Base-by-base conservation (phyloP, 2,329 filamentous ascomycete species). In the Corynespora cassiicola region DNA sequence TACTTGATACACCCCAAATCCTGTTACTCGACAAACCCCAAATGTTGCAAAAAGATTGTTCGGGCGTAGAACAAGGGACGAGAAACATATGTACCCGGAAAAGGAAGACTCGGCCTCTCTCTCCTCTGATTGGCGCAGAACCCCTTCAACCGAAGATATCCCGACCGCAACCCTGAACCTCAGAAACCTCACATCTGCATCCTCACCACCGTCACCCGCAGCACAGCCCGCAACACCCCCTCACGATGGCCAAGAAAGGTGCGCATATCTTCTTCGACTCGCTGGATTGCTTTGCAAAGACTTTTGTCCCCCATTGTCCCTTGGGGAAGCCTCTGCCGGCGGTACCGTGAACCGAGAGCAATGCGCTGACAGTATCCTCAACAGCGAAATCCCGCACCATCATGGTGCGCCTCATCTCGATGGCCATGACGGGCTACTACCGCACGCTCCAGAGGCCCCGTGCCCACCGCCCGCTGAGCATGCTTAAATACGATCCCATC, bases 381-480 rank as follows among this genome's bases (percentile, higher is more conserved):
- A 47, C 68, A 95, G 90, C 79, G 46, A 97, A 97, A 79, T 88
- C 91, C 65, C 90, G 95, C 69, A 86, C 92, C 54, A 86, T 99
- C 68, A 82, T 88, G 66, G 92, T 96, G 70, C 91, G 94, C 68
- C 86, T 99, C 55, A 78, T 99, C 69, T 96, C 90, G 50, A 99
- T 99, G 94, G 94, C 94, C 68, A 86, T 96, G 86, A 99, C 94
- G 17, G 94, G 94, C 63, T 99, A 90, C 80, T 99, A 92, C 79
- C 91, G 92, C 72, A 95, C 90, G 36, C 84, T 95, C 71, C 80
- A 86, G 56, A 85, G 95, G 42, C 91, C 90, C 9, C 86, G 94
- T 56, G 80, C 82, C 19, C 80, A 90, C 48, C 79, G 86, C 28
- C 91, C 95, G 39, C 81, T 99, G 73, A 95, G 90, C 75, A 94